Conservation (phyloP, 805 yeast genomes). For the Cyberlindnera saturnus region DNA sequence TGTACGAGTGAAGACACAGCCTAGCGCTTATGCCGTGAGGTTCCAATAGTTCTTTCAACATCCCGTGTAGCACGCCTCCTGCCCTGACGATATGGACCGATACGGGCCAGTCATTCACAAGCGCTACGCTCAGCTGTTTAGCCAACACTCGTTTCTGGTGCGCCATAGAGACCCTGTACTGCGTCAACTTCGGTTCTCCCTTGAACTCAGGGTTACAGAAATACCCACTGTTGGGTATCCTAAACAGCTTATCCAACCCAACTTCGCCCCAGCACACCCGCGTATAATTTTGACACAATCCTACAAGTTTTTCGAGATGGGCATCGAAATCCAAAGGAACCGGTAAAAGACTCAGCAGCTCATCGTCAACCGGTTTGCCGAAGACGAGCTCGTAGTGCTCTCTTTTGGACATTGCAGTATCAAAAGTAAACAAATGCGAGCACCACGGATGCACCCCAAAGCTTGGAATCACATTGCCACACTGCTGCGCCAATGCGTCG, state of each 20-base stretch:
- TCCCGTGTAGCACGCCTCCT: conserved; percentile 54
- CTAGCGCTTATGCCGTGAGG: conserved; percentile 23
- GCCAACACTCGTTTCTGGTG: conserved; percentile 61
- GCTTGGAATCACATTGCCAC: conserved; percentile 31
- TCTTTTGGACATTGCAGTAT: conserved; percentile 25
- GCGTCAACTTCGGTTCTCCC: conserved; percentile 25
- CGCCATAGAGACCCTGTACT: conserved; percentile 48
- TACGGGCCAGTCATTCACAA: conserved; percentile 39
- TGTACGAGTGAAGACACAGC: conserved; percentile 75
- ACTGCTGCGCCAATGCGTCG: conserved; percentile 16
- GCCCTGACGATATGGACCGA: conserved; percentile 85
- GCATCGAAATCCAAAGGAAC: conserved; percentile 44
- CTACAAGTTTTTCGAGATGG: conserved; percentile 22
- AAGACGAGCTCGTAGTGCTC: conserved; percentile 56
- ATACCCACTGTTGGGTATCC: conserved; percentile 58
- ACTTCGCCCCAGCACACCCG: conserved; percentile 69
- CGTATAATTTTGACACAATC: conserved; percentile 7
- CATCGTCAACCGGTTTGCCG: conserved; percentile 26
- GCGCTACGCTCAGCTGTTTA: conserved; percentile 51
- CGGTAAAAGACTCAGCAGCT: conserved; percentile 48
- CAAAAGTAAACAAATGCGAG: conserved; percentile 49
- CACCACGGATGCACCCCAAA: conserved; percentile 95
- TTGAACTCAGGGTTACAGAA: conserved; percentile 31
- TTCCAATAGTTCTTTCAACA: conserved; percentile 23
- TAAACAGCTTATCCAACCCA: conserved; percentile 79